Evolutionary conservation across 2,329 filamentous ascomycete species (phyloP), one percentile per base, ranked within the genome.

Genomic region (Colletotrichum falcatum): DNA sequence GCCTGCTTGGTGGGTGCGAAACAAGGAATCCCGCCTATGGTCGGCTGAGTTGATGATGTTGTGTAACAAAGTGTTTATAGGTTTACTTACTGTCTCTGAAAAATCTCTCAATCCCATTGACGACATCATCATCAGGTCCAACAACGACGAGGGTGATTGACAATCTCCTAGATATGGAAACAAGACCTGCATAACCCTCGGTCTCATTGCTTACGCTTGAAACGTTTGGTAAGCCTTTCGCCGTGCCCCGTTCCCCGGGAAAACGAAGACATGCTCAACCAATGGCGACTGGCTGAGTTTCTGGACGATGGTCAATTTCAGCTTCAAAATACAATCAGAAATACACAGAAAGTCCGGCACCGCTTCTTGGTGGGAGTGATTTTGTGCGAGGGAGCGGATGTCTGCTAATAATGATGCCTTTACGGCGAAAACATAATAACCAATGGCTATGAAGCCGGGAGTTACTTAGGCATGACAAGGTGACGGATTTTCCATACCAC

Each of bases 231-330:
- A 61, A 20, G 58, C 80, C 83, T 5, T 30, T 3, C 63, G 89
- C 90, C 42, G 94, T 97, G 70, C 95, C 95, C 95, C 95, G 81
- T 98, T 98, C 72, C 95, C 95, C 20, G 90, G 90, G 55, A 90
- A 88, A 49, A 84, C 88, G 75, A 88, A 85, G 78, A 98, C 95
- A 75, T 90, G 87, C 76, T 94, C 90, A 72, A 97, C 93, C 59
- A 87, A 87, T 49, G 91, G 86, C 14, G 49, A 53, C 1, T 53
- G 28, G 49, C 37, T 16, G 11, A 39, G 12, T 53, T 53, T 53
- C 49, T 53, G 18, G 1, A 7, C 6, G 20, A 6, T 30, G 12
- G 26, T 51, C 23, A 51, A 23, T 30, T 46, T 18, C 14, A 42
- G 16, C 14, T 3, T 2, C 39, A 42, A 42, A 18, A 42, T n/a